Conservation (phyloP, 2,329 filamentous ascomycete genomes). For the Cladophialophora exuberans region DNA sequence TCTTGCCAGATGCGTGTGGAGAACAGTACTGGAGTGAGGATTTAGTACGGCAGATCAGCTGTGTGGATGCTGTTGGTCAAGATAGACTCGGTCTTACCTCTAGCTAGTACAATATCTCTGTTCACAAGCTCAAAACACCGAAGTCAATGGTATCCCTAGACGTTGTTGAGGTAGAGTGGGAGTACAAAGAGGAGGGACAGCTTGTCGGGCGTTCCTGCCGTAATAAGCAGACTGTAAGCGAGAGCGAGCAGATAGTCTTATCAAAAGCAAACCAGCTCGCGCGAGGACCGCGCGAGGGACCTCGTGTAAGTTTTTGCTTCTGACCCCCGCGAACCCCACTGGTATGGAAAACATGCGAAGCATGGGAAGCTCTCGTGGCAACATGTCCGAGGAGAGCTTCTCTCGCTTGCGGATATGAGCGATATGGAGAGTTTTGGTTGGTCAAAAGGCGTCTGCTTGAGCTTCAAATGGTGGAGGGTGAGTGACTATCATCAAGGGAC, state of each 20-base stretch:
- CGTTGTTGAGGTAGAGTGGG: conserved; percentile 3
- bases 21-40: background rate
- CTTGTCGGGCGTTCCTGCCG: conserved; percentile 14
- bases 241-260: conserved; percentile 7
- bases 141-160: background rate
- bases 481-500: too few species aligned
- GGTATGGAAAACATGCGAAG: too few species aligned
- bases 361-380: too few species aligned
- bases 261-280: background rate
- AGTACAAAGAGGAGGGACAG: background rate
- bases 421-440: too few species aligned
- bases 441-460: too few species aligned
- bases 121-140: background rate
- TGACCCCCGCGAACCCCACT: too few species aligned
- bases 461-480: too few species aligned
- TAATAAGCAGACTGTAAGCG: conserved; percentile 14
- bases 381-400: background rate
- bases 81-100: conserved; percentile 1
- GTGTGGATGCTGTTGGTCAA: background rate
- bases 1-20: conserved; percentile 8
- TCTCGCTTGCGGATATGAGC: too few species aligned
- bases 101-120: background rate
- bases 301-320: background rate
- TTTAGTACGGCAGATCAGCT: background rate
- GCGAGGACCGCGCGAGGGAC: background rate